Base-by-base conservation (phyloP, 352 stramenopile genomes). In the Pythium oligandrum region DNA sequence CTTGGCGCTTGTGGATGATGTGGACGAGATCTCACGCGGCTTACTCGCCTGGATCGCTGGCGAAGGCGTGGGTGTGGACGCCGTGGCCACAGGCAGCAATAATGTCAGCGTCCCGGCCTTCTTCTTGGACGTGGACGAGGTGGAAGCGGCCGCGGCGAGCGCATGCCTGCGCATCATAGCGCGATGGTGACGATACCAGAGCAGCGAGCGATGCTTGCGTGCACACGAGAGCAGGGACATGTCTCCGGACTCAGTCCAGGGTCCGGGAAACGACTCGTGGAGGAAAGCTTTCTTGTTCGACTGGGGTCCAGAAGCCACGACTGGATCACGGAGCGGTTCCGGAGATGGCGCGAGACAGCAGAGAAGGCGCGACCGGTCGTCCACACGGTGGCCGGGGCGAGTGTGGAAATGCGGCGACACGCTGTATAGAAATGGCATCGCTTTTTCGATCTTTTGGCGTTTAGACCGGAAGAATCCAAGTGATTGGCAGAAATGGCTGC, bases 141-240 rank as follows among this genome's bases (percentile, higher is more conserved):
- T 26, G 17, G 17, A 26, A 26, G 17, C 17, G 17, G 17, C 17
- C 17, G 17, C 17, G 17, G 54, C 52, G 3, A 73, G 48, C 32
- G 57, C 40, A 37, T 75, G 59, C 46, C 72, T 72, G n/a, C 66
- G 75, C 9, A 55, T 48, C 32, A 70, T 35, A 0, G 65, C 61
- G 64, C 72, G 75, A 37, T 80, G 68, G 35, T 66, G 56, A 46
- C 66, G 66, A 44, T 75, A 71, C 66, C 57, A 78, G 45, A 78
- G 62, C 48, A 81, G 63, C 40, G 71, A 68, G 46, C 75, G 75
- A 57, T 86, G 63, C 34, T 75, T 73, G 35, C 67, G 71, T 50
- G 71, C 62, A 52, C 64, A 84, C 47, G 59, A 74, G 42, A 86
- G 70, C 40, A 86, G 59, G 47, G 75, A 72, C 75, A 86, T 84